phyloP scores from a whole-genome alignment of 2,329 filamentous ascomycete genomes.

The Hypoxylon sp. region DNA sequence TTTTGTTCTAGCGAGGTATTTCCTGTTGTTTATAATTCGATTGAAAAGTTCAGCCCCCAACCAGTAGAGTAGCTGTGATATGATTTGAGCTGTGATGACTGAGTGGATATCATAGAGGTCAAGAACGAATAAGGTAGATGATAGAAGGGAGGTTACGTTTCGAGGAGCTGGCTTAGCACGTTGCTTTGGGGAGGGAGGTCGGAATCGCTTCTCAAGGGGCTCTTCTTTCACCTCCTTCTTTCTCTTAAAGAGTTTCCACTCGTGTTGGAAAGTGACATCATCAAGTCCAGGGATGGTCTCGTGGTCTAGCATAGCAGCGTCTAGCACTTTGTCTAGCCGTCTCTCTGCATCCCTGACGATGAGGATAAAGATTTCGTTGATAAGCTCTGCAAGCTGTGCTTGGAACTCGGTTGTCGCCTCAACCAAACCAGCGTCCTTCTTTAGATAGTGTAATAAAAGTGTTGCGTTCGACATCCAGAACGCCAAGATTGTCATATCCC shows the following conservation, averaged over 20 bases:
- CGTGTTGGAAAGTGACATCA: slow-evolving; percentile 96
- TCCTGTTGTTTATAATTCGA: slow-evolving; percentile 94
- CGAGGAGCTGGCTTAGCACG: slow-evolving; percentile 92
- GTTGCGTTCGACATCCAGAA: slow-evolving; percentile 99
- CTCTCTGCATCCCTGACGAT: slow-evolving; percentile 97
- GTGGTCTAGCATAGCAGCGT: slow-evolving; percentile 94
- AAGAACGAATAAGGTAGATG: slow-evolving; percentile 95
- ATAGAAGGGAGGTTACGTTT: slow-evolving; percentile 95
- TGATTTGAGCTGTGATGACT: slow-evolving; percentile 91
- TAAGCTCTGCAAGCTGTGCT: slow-evolving; percentile 90
- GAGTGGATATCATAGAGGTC: slow-evolving; percentile 99
- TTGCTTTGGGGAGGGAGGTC: slow-evolving; percentile 93
- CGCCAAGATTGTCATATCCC: slow-evolving; percentile 99
- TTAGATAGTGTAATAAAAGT: slow-evolving; percentile 93
- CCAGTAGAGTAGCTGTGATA: slow-evolving; percentile 96
- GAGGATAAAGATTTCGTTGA: slow-evolving; percentile 98
- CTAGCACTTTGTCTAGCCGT: slow-evolving; percentile 94
- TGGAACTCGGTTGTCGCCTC: slow-evolving; percentile 90
- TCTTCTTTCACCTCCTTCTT: slow-evolving; percentile 93
- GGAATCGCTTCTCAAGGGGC: slow-evolving; percentile 88
- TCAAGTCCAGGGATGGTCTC: slow-evolving; percentile 98
- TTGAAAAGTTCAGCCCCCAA: slow-evolving; percentile 97
- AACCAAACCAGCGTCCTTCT: slow-evolving; percentile 89
- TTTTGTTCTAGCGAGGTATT: slow-evolving; percentile 95
- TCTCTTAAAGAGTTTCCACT: slow-evolving; percentile 97